Conservation (phyloP, 176 grass and related monocot genomes). For the Aegilops longissima region DNA sequence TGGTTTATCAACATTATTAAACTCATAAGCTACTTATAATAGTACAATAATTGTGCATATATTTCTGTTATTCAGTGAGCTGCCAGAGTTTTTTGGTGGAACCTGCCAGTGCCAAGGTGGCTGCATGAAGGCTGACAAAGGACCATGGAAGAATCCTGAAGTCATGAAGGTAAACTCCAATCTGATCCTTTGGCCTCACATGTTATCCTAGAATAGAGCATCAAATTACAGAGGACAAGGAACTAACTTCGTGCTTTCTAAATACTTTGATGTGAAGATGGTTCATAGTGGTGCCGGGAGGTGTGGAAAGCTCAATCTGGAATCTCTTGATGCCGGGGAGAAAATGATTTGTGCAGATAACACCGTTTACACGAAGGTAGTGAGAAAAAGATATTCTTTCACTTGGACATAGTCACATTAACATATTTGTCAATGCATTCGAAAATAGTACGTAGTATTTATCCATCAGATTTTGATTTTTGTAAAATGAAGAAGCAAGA, state of each 20-base stretch:
- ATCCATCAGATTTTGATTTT: constrained; percentile 27
- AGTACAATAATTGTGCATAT: not conserved
- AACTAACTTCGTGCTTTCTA: constrained; percentile 16
- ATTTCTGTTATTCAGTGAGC: constrained; percentile 52
- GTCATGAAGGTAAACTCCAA: constrained; percentile 62
- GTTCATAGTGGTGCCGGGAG: constrained; percentile 69
- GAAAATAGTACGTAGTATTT: not conserved
- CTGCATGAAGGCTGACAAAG: constrained; percentile 90
- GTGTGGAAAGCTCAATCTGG: constrained; percentile 49
- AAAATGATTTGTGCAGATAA: constrained; percentile 90
- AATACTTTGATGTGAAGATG: constrained; percentile 54
- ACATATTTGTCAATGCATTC: not conserved
- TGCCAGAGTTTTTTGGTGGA: constrained; percentile 94
- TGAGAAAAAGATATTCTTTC: not conserved
- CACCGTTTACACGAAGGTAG: constrained; percentile 55
- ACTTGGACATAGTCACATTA: constrained; percentile 12
- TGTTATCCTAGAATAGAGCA: not conserved
- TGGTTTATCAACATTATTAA: not conserved
- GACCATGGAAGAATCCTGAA: constrained; percentile 94
- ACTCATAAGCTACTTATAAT: not conserved
- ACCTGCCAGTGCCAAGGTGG: constrained; percentile 86
- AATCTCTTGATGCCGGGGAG: constrained; percentile 47
- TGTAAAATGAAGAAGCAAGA: constrained; percentile 65
- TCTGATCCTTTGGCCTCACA: not conserved
- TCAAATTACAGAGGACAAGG: not conserved